Evolutionary conservation across 2,329 filamentous ascomycete species (phyloP).

Genomic region (Exophiala calicioides): DNA sequence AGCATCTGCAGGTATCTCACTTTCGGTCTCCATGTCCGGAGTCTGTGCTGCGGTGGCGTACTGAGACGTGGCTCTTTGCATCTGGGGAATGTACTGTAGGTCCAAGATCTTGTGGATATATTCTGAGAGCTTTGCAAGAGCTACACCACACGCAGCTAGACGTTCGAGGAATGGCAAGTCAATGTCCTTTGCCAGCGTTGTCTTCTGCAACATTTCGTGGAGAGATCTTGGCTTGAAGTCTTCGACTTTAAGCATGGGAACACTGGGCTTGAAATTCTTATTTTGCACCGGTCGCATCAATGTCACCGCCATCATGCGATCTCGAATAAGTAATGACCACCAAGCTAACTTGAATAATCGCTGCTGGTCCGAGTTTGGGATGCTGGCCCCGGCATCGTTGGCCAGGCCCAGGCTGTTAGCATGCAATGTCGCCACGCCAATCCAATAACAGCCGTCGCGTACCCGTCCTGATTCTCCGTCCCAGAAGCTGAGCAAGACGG

Average conservation of each 20-base stretch:
- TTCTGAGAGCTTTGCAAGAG: conserved; percentile 18
- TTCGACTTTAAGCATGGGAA: conserved; percentile 79
- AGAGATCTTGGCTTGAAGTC: conserved; percentile 79
- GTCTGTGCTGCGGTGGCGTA: too few relatives aligned
- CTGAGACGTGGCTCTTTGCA: too few relatives aligned
- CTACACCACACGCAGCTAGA: conserved; percentile 12
- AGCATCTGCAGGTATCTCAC: too few relatives aligned
- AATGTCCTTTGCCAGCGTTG: background rate
- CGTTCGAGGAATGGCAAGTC: conserved; percentile 2
- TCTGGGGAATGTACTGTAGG: too few relatives aligned
- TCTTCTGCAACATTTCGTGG: conserved; percentile 1
- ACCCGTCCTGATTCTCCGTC: conserved; percentile 96
- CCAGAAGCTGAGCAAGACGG: conserved; percentile 94
- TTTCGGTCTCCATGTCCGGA: too few relatives aligned
- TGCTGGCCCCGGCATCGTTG: conserved; percentile 75
- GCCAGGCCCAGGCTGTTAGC: conserved; percentile 94
- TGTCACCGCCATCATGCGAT: conserved; percentile 85
- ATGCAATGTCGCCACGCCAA: conserved; percentile 90
- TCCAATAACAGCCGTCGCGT: conserved; percentile 98
- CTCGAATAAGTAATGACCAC: conserved; percentile 97
- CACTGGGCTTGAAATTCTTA: conserved; percentile 89
- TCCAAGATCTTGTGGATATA: conserved; percentile 21
- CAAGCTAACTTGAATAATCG: conserved; percentile 92
- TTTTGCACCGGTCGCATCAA: conserved; percentile 91
- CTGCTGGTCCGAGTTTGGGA: conserved; percentile 70